A percentile compares a stretch with the other conserved stretches of the same genome.
Evolutionary conservation across 2,329 filamentous ascomycete genomes (phyloP).

Genomic region (Dactylonectria estremocensis): DNA sequence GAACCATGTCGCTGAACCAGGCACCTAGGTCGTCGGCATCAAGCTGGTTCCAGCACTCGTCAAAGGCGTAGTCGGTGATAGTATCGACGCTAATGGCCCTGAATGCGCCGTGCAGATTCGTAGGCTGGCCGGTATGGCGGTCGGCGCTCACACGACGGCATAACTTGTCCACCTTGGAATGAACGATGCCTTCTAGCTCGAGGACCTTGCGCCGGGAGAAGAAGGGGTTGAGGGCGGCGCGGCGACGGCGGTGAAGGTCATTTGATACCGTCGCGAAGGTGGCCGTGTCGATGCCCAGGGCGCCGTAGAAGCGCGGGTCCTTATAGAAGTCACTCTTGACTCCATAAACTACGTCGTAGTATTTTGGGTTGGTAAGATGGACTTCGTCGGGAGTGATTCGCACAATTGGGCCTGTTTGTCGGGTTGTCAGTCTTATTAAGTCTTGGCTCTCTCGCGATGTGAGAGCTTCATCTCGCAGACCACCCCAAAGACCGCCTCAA

Average conservation of each 20-base stretch:
- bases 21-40: conserved; percentile 28
- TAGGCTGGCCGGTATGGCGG: conserved; percentile 6
- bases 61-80: conserved; percentile 39
- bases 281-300: conserved; percentile 37
- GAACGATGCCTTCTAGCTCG: conserved; percentile 55
- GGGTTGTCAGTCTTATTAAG: neutral
- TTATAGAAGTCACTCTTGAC: conserved; percentile 34
- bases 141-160: conserved; percentile 29
- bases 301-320: conserved; percentile 24
- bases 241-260: conserved; percentile 58
- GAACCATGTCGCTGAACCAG: conserved; percentile 33
- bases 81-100: conserved; percentile 35
- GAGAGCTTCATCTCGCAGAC: no score
- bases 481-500: no score
- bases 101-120: conserved; percentile 31
- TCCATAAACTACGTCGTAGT: conserved; percentile 39
- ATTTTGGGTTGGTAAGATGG: conserved; percentile 34
- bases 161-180: conserved; percentile 50
- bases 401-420: conserved; percentile 32
- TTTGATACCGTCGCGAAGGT: conserved; percentile 54
- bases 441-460: neutral
- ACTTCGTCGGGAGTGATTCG: conserved; percentile 40
- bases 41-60: conserved; percentile 35
- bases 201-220: conserved; percentile 59
- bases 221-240: conserved; percentile 58